A percentile compares a stretch with the other conserved stretches of the same genome.
phyloP scores from a whole-genome alignment of 1,284 basidiomycete genomes.

The Leccinum pachyderme region DNA sequence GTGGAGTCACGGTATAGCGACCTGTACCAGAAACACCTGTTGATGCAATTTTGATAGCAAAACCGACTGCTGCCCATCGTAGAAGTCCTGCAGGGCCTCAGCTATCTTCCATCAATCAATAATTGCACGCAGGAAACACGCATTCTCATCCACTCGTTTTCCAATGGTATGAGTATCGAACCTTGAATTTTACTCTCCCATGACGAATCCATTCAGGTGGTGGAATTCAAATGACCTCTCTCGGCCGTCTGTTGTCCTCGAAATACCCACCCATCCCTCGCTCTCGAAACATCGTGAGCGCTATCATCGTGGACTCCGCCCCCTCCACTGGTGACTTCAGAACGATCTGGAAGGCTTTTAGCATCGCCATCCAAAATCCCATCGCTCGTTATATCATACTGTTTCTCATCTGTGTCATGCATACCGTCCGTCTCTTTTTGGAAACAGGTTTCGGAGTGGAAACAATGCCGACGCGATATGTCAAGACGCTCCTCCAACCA shows the following conservation, averaged over 20 bases:
- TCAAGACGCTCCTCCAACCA: constrained; percentile 37
- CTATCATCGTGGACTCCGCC: constrained; percentile 51
- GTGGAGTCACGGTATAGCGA: constrained; percentile 34
- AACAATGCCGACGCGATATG: constrained; percentile 16
- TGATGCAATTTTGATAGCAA: constrained; percentile 20
- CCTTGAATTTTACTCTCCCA: background rate
- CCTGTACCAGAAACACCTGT: background rate
- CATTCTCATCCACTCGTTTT: constrained; percentile 52
- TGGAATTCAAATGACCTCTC: constrained; percentile 38
- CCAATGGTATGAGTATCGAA: constrained; percentile 43
- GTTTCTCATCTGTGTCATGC: constrained; percentile 24
- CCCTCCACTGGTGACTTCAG: constrained; percentile 40
- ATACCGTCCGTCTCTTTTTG: constrained; percentile 16
- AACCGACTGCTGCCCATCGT: constrained; percentile 39
- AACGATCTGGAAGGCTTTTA: constrained; percentile 39
- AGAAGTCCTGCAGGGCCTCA: constrained; percentile 40
- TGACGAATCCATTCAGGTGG: constrained; percentile 42
- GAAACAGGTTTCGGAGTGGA: constrained; percentile 16
- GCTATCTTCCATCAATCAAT: constrained; percentile 31
- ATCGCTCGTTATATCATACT: constrained; percentile 30
- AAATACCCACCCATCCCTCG: constrained; percentile 18
- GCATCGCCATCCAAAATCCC: constrained; percentile 37
- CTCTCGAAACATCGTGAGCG: constrained; percentile 25
- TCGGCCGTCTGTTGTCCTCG: constrained; percentile 38
- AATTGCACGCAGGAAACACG: constrained; percentile 13